Base-by-base conservation (phyloP, 768 basidiomycete species). In the Peribolospora kevripleyi region DNA sequence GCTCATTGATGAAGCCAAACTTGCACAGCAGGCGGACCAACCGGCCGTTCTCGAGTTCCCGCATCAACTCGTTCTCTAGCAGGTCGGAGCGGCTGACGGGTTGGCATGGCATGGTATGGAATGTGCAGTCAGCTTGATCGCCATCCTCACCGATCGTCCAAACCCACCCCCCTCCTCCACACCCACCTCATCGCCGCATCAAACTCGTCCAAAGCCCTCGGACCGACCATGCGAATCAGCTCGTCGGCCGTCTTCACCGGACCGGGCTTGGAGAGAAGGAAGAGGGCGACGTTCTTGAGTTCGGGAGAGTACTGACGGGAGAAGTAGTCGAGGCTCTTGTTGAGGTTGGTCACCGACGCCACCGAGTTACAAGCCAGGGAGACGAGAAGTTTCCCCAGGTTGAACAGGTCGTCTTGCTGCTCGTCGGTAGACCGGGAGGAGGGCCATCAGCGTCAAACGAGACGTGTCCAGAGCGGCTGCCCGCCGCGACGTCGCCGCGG, bases 1-100 rank as follows among this genome's bases (percentile, higher is more conserved):
- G 75, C 65, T 98, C 93, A 66, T 97, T 97, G 70, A 98, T 95
- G 68, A 98, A 97, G 0, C 87, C 87, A 61, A 98, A 81, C 69
- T 97, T 98, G 67, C 80, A 80, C 57, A 97, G 70, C 51, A 97
- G 68, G 50, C 93, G 74, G 40, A 95, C 82, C 7, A 97, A 72
- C 38, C 93, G 74, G 0, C 82, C 87, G 63, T 98, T 97, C 71
- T 97, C 93, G 25, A 97, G 72, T 65, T 97, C 91, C 46, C 80
- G 75, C 68, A 80, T 73, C 42, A 97, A 72, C 61, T 95, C 84
- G 11, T 74, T 72, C 65, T 97, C 88, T 13, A 95, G 70, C 41
- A 75, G 71, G 63, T 98, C 93, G 10, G 74, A 73, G 37, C 82
- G 79, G 57, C 88, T 91, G 61, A 25, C 9, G 10, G 8, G 7